Base-by-base conservation (phyloP, 2,329 filamentous ascomycete species). In the Calonectria henricotiae region DNA sequence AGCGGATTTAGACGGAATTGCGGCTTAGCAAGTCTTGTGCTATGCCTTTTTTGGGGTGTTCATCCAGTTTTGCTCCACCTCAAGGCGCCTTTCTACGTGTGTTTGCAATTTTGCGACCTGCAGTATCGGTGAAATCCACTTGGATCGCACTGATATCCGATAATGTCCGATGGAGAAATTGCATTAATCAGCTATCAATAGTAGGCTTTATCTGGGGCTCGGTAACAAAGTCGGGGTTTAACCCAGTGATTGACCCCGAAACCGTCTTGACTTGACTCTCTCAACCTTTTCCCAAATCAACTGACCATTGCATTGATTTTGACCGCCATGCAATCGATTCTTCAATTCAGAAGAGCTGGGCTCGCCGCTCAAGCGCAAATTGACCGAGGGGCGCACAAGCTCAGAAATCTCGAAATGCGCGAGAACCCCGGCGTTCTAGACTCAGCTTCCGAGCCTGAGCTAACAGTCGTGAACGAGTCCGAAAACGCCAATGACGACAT, bases 311-410 rank as follows among this genome's bases (percentile, higher is more conserved):
- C 13, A 12, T 11, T 30, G 47, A 32, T 4, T 37, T 35, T 55
- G 30, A 7, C n/a, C 23, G 15, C 32, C 9, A 72, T 76, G 74
- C 74, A 76, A 13, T 75, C 74, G 1, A 13, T 76, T 9, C 30
- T 75, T 7, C 74, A 76, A 27, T 74, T 74, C 47, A 71, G 68
- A 27, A 64, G 66, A 1, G 74, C 72, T 7, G 74, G 73, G 1
- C 62, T 62, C 17, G 74, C 74, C 7, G 74, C 74, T 13, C 74
- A 75, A 25, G 64, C 68, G 1, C 74, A 75, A 15, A 76, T 76
- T 27, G 74, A 76, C 25, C 68, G 72, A 7, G 74, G 76, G 39
- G 65, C 71, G 4, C 55, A 67, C 12, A 74, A 71, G n/a, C 63
- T 47, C n/a, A 64, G 60, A 17, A 70, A 44, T 47, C 54, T 7